Percentiles rank a stretch among this genome's conserved stretches.
Conservation (phyloP, 352 stramenopile genomes). For the Globisporangium perplexum region DNA sequence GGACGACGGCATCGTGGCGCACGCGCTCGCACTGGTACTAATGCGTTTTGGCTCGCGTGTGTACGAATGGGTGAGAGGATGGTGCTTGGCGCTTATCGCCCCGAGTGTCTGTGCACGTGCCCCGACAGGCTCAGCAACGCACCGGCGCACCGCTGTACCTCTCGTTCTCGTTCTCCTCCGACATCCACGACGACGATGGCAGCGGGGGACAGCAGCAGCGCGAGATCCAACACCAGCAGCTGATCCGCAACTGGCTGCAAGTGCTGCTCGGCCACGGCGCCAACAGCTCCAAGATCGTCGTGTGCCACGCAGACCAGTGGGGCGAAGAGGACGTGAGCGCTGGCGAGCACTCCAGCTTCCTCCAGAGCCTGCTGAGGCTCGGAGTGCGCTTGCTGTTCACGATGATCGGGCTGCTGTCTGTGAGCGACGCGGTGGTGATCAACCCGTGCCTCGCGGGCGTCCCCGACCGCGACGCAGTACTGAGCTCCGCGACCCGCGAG, state of each 20-base stretch:
- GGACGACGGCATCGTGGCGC: slow-evolving; percentile 23
- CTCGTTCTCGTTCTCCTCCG: slow-evolving; percentile 38
- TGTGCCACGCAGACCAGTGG: slow-evolving; percentile 75
- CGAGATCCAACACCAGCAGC: slow-evolving; percentile 2
- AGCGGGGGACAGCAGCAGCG: background rate
- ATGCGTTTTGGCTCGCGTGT: background rate
- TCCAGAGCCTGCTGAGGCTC: slow-evolving; percentile 29
- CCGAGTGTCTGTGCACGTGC: background rate
- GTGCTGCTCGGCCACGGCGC: slow-evolving; percentile 28
- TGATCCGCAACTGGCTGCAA: slow-evolving; percentile 30
- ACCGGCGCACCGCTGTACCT: slow-evolving; percentile 57
- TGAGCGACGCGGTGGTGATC: slow-evolving; percentile 42
- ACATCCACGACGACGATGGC: background rate
- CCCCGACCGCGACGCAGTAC: background rate
- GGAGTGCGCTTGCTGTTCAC: slow-evolving; percentile 56
- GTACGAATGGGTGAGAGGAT: background rate
- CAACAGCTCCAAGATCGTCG: slow-evolving; percentile 38
- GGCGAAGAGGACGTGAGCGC: slow-evolving; percentile 17
- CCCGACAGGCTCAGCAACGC: slow-evolving; percentile 34
- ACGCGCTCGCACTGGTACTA: slow-evolving; percentile 33
- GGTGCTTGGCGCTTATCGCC: background rate
- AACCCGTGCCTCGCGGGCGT: slow-evolving; percentile 22
- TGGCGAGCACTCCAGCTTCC: slow-evolving; percentile 18
- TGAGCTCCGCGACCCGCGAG: slow-evolving; percentile 5
- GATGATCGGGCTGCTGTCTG: slow-evolving; percentile 52